Percentiles rank a stretch among this genome's conserved stretches.
These are phyloP conservation scores for Fusarium compactum DNA, from an alignment of 2,329 filamentous ascomycete species.

Conservation along the genomic window DNA sequence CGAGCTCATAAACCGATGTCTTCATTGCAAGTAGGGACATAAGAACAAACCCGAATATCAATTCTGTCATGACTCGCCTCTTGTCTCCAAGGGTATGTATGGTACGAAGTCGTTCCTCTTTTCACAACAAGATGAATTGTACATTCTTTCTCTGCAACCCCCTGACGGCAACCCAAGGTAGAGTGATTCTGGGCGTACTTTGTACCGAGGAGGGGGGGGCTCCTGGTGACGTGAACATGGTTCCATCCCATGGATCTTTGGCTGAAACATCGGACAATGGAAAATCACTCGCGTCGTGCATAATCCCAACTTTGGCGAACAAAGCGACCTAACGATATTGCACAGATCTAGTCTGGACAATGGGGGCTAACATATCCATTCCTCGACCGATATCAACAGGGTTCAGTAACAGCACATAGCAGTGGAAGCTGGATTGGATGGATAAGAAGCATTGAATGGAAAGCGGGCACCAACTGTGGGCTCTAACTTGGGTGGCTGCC, in stretches of 20 bases:
- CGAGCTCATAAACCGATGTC: background rate
- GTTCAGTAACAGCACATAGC: conserved; percentile 23
- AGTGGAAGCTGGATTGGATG: conserved; percentile 9
- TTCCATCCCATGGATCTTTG: background rate
- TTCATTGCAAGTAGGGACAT: background rate
- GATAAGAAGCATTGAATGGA: background rate
- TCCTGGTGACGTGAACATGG: conserved; percentile 11
- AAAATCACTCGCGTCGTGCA: conserved; percentile 25
- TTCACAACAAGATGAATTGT: background rate
- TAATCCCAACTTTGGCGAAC: conserved; percentile 26
- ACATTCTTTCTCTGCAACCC: background rate
- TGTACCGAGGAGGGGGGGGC: background rate
- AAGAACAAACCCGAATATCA: background rate
- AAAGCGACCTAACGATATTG: conserved; percentile 14
- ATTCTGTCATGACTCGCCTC: background rate
- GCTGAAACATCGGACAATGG: conserved; percentile 25
- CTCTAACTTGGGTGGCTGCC: conserved; percentile 4
- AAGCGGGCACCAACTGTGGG: conserved; percentile 6
- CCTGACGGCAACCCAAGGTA: background rate
- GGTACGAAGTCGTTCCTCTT: background rate
- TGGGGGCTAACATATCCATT: conserved; percentile 3
- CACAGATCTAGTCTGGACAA: background rate
- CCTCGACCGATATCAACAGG: conserved; percentile 7
- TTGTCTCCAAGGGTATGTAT: background rate
- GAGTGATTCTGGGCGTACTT: background rate